Evolutionary conservation across 2,329 filamentous ascomycete genomes (phyloP).

Genomic region (Talaromyces atroroseus): DNA sequence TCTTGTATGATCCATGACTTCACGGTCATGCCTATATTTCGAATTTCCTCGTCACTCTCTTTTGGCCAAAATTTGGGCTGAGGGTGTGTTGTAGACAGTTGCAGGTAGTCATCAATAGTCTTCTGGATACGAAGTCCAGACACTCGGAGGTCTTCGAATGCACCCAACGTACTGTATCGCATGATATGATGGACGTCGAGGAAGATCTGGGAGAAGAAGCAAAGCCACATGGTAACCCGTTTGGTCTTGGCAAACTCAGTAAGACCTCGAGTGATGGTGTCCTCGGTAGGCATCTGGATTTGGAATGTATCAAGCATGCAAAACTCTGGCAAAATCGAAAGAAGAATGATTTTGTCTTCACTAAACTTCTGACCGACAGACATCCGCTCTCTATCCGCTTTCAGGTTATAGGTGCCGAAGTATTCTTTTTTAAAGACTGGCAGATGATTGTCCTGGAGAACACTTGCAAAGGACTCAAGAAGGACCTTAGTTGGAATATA

Average conservation of each 20-base stretch:
- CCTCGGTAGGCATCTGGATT: conserved; percentile 20
- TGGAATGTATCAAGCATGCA: conserved; percentile 18
- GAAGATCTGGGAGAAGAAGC: conserved; percentile 28
- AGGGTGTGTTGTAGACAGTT: conserved; percentile 15
- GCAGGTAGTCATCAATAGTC: conserved; percentile 21
- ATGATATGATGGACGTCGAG: conserved; percentile 33
- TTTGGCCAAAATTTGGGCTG: conserved; percentile 25
- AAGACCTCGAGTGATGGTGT: conserved; percentile 28
- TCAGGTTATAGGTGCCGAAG: conserved; percentile 27
- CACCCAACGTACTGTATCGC: conserved; percentile 19
- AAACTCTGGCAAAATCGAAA: conserved; percentile 27
- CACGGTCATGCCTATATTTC: conserved; percentile 13
- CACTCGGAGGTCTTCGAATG: conserved; percentile 22
- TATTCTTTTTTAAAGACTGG: conserved; percentile 24
- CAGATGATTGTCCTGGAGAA: conserved; percentile 18
- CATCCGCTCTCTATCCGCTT: conserved; percentile 25
- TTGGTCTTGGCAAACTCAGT: conserved; percentile 23
- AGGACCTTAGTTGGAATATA: conserved; percentile 18
- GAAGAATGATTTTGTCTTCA: conserved; percentile 31
- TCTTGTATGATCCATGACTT: conserved; percentile 18
- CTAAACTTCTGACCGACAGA: conserved; percentile 25
- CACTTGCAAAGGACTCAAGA: conserved; percentile 24
- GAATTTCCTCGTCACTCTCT: conserved; percentile 20
- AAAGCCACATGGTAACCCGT: conserved; percentile 22
- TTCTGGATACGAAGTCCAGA: conserved; percentile 23